These are phyloP conservation scores for Paecilomyces dactylethromorphus DNA, from an alignment of 2,329 filamentous ascomycete species.

Conservation along the genomic window DNA sequence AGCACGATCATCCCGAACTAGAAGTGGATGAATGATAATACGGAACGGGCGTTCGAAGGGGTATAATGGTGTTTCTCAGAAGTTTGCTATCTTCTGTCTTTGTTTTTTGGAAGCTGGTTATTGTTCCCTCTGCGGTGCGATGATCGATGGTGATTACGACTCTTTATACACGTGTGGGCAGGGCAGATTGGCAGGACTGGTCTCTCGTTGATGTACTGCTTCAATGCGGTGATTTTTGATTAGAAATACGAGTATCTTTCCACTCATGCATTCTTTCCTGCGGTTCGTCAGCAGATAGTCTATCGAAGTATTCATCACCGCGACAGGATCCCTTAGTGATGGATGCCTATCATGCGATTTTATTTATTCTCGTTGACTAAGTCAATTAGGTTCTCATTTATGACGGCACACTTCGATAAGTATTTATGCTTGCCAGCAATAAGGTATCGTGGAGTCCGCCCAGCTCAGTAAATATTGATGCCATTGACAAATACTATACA, in stretches of 20 bases:
- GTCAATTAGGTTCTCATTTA: too few species aligned
- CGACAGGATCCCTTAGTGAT: too few species aligned
- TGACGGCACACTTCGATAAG: too few species aligned
- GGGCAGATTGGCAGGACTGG: neutral
- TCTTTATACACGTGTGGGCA: neutral
- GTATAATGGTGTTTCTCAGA: neutral
- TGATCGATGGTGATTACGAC: neutral
- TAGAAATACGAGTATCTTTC: neutral
- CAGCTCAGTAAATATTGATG: neutral
- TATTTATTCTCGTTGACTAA: too few species aligned
- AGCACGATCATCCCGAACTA: neutral
- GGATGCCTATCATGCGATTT: too few species aligned
- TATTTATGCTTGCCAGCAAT: too few species aligned
- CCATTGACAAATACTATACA: neutral
- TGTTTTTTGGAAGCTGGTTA: neutral
- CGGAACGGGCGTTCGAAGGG: neutral
- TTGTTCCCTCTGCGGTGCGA: neutral
- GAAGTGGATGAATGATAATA: neutral
- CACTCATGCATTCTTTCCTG: neutral
- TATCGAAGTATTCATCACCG: too few species aligned
- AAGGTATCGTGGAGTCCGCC: neutral
- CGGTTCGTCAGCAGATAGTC: neutral
- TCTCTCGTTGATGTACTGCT: neutral
- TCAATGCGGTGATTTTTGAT: neutral
- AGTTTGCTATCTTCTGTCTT: neutral